Base-by-base conservation (phyloP, 2,329 filamentous ascomycete species). In the Colletotrichum graminicola region DNA sequence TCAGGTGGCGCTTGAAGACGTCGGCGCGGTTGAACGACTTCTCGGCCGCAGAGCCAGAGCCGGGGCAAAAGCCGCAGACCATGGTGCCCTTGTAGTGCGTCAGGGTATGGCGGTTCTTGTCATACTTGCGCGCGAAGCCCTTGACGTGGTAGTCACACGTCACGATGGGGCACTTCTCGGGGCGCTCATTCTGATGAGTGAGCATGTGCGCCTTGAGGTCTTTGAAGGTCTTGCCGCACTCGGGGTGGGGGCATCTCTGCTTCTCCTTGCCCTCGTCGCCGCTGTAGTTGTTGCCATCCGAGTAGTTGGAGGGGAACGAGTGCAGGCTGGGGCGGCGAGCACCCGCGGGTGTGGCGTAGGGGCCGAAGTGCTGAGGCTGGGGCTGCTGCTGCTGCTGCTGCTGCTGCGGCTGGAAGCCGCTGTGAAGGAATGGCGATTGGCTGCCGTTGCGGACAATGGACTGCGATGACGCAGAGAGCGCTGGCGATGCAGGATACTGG, bases 71-170 rank as follows among this genome's bases (percentile, higher is more conserved):
- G 39, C 94, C 94, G 79, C 95, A 98, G 32, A 97, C 94, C 95
- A 97, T 97, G 60, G 93, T 97, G 51, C 95, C 95, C 84, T 97
- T 97, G 88, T 97, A 98, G 81, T 98, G 95, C 6, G 95, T 98
- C 73, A 97, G 83, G 6, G 94, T 97, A 81, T 98, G 95, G 55
- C 95, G 87, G 83, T 97, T 97, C 87, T 97, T 97, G 85, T 98
- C 95, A 80, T 98, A 98, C 83, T 97, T 97, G 76, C 95, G 89
- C 14, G 95, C 94, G 78, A 98, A 98, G 5, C 95, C 95, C 83
- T 97, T 97, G 78, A 89, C 85, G 84, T 97, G 92, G 82, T 97
- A 98, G 78, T 97, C 94, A 84, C 95, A 98, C 0, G 91, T 96
- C 69, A 92, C 87, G 75, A 97, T 97, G 1, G 95, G 95, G 82